phyloP scores from a whole-genome alignment of 805 yeast genomes.

The Starmerella floricola region DNA sequence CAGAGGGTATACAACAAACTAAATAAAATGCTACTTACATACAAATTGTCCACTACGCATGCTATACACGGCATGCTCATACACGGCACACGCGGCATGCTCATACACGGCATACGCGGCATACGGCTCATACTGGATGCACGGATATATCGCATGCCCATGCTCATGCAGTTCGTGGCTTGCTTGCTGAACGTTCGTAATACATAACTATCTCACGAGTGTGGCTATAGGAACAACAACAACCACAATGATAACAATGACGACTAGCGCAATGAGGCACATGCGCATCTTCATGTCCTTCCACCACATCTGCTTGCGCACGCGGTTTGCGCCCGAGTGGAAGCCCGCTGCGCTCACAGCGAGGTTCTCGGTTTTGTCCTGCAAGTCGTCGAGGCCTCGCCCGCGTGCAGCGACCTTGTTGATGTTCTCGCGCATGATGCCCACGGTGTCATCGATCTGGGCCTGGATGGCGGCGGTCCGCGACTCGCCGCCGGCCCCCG shows the following conservation, averaged over 20 bases:
- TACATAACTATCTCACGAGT: constrained; percentile 41
- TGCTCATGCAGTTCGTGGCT: too few relatives aligned
- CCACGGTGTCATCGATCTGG: constrained; percentile 92
- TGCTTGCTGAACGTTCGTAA: too few relatives aligned
- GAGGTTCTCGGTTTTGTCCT: constrained; percentile 83
- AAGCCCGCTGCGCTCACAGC: constrained; percentile 89
- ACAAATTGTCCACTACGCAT: too few relatives aligned
- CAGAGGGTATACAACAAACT: too few relatives aligned
- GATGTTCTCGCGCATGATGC: constrained; percentile 93
- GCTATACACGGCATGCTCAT: too few relatives aligned
- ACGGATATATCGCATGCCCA: too few relatives aligned
- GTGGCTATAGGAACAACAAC: constrained; percentile 88
- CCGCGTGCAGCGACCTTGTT: constrained; percentile 93
- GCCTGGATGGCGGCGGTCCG: constrained; percentile 77
- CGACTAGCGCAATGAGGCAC: constrained; percentile 66
- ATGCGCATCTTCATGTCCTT: constrained; percentile 93
- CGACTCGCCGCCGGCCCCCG: constrained; percentile 14
- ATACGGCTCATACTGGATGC: too few relatives aligned
- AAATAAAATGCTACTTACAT: too few relatives aligned
- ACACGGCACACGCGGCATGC: too few relatives aligned
- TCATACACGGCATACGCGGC: too few relatives aligned
- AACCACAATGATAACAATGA: constrained; percentile 71
- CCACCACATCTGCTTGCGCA: constrained; percentile 98
- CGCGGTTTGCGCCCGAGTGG: constrained; percentile 92
- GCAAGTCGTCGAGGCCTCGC: constrained; percentile 81